These are phyloP conservation scores for Septoria petroselini DNA, from an alignment of 2,329 filamentous ascomycete genomes.

Conservation along the genomic window DNA sequence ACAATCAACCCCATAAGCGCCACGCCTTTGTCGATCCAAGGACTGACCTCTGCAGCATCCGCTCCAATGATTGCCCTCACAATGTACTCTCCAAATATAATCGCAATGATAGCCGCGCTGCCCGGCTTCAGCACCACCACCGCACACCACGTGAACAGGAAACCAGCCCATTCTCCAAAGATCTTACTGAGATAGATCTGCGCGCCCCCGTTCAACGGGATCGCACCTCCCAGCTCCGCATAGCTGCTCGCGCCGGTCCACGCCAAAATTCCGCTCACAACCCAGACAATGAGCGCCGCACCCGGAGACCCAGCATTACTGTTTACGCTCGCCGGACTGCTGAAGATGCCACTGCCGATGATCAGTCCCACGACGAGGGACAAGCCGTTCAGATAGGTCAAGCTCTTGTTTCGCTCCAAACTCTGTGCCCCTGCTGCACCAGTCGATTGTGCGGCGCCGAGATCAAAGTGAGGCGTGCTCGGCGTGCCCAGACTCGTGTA, in stretches of 20 bases:
- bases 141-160: constrained; percentile 94
- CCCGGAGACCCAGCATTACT: constrained; percentile 86
- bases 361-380: constrained; percentile 89
- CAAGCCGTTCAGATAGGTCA: constrained; percentile 91
- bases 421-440: constrained; percentile 43
- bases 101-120: constrained; percentile 87
- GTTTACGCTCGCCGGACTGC: constrained; percentile 89
- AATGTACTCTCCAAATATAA: constrained; percentile 98
- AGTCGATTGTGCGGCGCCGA: constrained; percentile 29
- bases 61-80: constrained; percentile 81
- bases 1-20: constrained; percentile 71
- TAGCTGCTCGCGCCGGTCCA: constrained; percentile 97
- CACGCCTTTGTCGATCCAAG: constrained; percentile 87
- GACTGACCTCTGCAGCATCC: constrained; percentile 74
- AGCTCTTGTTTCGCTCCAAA: constrained; percentile 89
- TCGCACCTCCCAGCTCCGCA: constrained; percentile 91
- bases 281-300: constrained; percentile 86
- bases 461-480: constrained; percentile 50
- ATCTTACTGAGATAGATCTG: constrained; percentile 96
- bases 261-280: constrained; percentile 82
- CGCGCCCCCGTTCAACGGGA: constrained; percentile 89
- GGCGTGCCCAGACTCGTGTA: constrained; percentile 86
- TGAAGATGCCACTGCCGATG: constrained; percentile 95
- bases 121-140: constrained; percentile 93
- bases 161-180: constrained; percentile 87